Conservation (phyloP, 768 basidiomycete species). For the Exsudoporus frostii region DNA sequence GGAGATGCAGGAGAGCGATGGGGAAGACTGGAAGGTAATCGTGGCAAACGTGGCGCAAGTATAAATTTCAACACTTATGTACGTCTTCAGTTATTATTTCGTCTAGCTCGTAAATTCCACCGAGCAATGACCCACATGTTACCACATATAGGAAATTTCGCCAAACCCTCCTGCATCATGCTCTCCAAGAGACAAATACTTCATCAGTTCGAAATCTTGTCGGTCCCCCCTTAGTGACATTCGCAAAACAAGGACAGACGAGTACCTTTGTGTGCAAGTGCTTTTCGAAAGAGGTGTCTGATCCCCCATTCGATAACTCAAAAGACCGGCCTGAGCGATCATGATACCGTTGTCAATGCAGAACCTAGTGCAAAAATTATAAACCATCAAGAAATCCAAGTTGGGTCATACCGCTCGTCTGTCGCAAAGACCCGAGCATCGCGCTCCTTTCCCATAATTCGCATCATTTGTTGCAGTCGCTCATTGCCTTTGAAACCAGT, state of each 20-base stretch:
- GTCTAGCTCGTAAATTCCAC: neutral
- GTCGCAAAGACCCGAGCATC: conserved; percentile 90
- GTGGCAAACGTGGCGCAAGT: conserved; percentile 42
- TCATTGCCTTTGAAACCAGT: conserved; percentile 66
- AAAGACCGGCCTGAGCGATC: conserved; percentile 97
- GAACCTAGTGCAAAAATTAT: conserved; percentile 55
- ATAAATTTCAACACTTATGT: conserved; percentile 2
- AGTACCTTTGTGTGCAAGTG: conserved; percentile 85
- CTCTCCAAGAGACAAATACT: conserved; percentile 88
- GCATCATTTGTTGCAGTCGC: conserved; percentile 98
- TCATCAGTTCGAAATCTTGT: conserved; percentile 90
- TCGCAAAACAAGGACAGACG: neutral
- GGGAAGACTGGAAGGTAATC: conserved; percentile 50
- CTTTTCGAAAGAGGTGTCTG: conserved; percentile 74
- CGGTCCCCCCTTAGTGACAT: conserved; percentile 7
- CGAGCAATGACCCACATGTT: neutral
- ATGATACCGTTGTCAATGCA: conserved; percentile 99
- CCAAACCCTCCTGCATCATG: conserved; percentile 1
- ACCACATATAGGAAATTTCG: neutral
- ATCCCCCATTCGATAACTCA: conserved; percentile 89
- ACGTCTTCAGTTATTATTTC: neutral
- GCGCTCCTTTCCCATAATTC: conserved; percentile 90
- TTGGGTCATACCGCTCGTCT: conserved; percentile 73
- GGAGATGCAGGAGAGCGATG: conserved; percentile 44
- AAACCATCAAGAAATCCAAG: neutral